These are phyloP conservation scores for Hanseniaspora vineae DNA, from an alignment of 805 yeast genomes.

Conservation along the genomic window DNA sequence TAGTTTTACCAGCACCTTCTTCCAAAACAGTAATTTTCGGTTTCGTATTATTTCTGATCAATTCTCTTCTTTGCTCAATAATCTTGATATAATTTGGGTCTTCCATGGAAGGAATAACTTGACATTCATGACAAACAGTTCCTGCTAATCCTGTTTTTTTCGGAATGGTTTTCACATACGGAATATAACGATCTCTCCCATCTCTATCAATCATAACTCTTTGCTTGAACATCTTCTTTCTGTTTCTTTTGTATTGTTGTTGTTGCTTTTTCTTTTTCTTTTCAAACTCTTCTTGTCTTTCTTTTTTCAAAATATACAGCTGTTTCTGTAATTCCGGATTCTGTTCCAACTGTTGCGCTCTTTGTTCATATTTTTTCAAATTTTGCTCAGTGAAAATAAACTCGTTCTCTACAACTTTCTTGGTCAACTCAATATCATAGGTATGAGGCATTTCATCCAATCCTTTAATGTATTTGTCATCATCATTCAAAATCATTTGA, in stretches of 20 bases:
- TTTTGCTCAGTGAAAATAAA: constrained; percentile 83
- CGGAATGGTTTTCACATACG: constrained; percentile 78
- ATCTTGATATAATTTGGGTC: constrained; percentile 62
- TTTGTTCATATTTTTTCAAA: constrained; percentile 39
- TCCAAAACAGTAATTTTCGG: constrained; percentile 55
- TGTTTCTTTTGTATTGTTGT: constrained; percentile 26
- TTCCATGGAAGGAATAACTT: constrained; percentile 62
- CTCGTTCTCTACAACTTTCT: constrained; percentile 72
- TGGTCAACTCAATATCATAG: constrained; percentile 67
- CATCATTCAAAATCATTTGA: constrained; percentile 42
- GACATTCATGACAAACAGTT: constrained; percentile 85
- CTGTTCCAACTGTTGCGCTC: constrained; percentile 23
- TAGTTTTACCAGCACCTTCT: constrained; percentile 77
- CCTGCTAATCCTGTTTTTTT: constrained; percentile 79
- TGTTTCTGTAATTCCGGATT: constrained; percentile 27
- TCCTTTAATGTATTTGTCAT: constrained; percentile 16
- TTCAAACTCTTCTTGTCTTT: constrained; percentile 21
- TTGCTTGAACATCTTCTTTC: constrained; percentile 20
- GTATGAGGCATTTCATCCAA: constrained; percentile 61
- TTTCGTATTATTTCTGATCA: constrained; percentile 36
- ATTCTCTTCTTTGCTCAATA: constrained; percentile 41
- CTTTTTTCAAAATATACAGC: constrained; percentile 21
- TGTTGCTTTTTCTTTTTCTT: constrained; percentile 25
- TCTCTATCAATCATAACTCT: constrained; percentile 27
- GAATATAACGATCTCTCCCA: constrained; percentile 41